Percentiles rank a stretch among this genome's conserved stretches.
phyloP scores from a whole-genome alignment of 2,329 filamentous ascomycete species.

The Exophiala calicioides region DNA sequence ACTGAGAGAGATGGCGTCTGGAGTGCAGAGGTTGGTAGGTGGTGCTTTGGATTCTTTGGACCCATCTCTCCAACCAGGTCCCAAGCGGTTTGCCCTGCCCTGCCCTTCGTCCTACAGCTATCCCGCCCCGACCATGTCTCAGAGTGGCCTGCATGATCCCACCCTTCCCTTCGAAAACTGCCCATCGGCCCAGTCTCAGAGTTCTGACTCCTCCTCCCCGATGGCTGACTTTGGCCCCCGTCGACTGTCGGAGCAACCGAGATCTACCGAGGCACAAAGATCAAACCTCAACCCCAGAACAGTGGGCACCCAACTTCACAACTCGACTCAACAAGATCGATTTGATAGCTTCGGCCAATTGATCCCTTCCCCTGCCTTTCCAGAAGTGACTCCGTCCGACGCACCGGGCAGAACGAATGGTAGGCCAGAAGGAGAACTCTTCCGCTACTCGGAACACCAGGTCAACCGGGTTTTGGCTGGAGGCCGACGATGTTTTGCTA shows the following conservation, averaged over 20 bases:
- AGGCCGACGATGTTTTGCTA: slow-evolving; percentile 7
- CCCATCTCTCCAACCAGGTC: background rate
- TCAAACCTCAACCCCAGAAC: background rate
- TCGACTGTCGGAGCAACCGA: slow-evolving; percentile 10
- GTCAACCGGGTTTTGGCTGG: slow-evolving; percentile 11
- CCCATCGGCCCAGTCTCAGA: slow-evolving; percentile 13
- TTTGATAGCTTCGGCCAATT: slow-evolving; percentile 7
- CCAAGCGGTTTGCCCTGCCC: background rate
- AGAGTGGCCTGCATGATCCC: background rate
- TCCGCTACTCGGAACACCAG: slow-evolving; percentile 11
- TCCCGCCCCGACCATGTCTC: background rate
- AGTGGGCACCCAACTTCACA: background rate
- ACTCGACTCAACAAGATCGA: slow-evolving; percentile 6
- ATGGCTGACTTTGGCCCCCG: slow-evolving; percentile 3
- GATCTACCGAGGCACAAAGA: slow-evolving; percentile 1
- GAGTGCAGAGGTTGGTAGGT: slow-evolving; percentile 17
- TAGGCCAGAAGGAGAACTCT: slow-evolving; percentile 14
- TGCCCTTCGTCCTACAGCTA: background rate
- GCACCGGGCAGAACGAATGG: background rate
- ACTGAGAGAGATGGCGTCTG: slow-evolving; percentile 12
- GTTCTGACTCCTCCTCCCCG: slow-evolving; percentile 13
- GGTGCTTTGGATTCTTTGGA: slow-evolving; percentile 5
- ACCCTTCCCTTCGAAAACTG: slow-evolving; percentile 3
- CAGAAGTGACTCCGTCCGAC: slow-evolving; percentile 3
- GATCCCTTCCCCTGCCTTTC: background rate